Percentiles rank a stretch among this genome's conserved stretches.
phyloP scores from a whole-genome alignment of 257 asterid species.

The Solanum infundibuliforme region DNA sequence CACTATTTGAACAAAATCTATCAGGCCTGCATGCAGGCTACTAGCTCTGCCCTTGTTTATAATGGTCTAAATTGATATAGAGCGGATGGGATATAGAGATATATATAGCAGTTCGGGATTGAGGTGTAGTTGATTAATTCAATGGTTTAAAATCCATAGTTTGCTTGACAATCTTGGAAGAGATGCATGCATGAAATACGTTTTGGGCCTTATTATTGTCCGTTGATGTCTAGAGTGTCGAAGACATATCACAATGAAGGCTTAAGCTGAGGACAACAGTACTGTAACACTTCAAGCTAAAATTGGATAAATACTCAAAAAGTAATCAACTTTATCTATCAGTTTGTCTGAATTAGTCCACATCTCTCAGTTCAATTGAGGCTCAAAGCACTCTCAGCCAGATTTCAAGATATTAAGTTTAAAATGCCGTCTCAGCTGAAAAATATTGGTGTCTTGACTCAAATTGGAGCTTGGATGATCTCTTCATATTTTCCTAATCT shows the following conservation, averaged over 20 bases:
- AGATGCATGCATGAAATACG: background rate
- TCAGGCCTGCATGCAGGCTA: background rate
- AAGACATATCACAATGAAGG: background rate
- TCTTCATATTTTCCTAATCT: background rate
- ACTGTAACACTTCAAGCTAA: background rate
- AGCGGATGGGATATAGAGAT: background rate
- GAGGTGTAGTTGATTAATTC: background rate
- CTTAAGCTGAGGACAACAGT: background rate
- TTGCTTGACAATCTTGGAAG: background rate
- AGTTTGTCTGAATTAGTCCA: background rate
- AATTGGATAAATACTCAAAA: background rate
- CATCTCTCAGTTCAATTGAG: background rate
- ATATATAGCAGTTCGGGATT: background rate
- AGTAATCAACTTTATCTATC: background rate
- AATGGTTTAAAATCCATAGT: background rate
- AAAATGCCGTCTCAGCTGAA: background rate
- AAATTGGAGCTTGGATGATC: background rate
- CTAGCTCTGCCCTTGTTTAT: background rate
- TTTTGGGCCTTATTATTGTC: background rate
- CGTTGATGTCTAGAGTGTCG: background rate
- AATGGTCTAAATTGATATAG: background rate
- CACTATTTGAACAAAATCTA: background rate
- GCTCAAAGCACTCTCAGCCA: background rate
- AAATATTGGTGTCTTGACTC: background rate
- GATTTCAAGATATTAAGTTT: background rate